Evolutionary conservation across 352 stramenopile genomes (phyloP), one percentile per base, ranked within the genome.

Genomic region (Pythium phragmitis): DNA sequence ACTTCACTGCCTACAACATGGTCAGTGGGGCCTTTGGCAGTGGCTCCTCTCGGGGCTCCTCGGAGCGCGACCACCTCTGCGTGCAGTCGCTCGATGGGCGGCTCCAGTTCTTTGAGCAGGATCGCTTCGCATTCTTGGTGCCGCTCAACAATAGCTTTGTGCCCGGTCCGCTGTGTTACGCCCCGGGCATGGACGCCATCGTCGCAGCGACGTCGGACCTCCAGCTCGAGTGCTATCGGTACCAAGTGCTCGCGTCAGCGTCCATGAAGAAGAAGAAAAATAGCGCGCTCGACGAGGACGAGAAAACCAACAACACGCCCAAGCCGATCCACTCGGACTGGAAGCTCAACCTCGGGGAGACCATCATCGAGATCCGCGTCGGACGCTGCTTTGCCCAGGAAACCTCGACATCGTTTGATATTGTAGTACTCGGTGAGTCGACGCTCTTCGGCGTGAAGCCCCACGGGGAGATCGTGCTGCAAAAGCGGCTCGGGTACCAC

Each of bases 1-100:
- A 96, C 60, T 98, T 98, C 57, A 97, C 90, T 37, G 87, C 91
- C 2, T 96, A 80, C 77, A 98, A 96, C 61, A 94, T 98, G 80
- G 73, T 91, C 58, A 68, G 73, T 47, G 91, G 91, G 3, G 68
- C 81, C 8, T 98, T 97, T 65, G 90, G 88, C 14, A 74, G 63
- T 5, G 50, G 36, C 9, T 45, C 67, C 2, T 60, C 52, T 14
- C 54, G 53, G 34, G 55, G 41, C 19, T 28, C 66, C 7, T 57
- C 60, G 0, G 77, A 88, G 12, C 72, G 79, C 4, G 89, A 97
- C 50, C 85, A 96, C 57, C 65, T 98, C 4, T 92, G 85, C n/a
- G 89, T 98, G 8, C 91, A 97, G 70, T 94, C 85, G 42, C 82
- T 98, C 46, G 91, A 98, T 67, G 88, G 91, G 0, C 76, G 89